Evolutionary conservation across 371 early-diverging fungal genomes (phyloP).

Genomic region (Mucor saturninus): DNA sequence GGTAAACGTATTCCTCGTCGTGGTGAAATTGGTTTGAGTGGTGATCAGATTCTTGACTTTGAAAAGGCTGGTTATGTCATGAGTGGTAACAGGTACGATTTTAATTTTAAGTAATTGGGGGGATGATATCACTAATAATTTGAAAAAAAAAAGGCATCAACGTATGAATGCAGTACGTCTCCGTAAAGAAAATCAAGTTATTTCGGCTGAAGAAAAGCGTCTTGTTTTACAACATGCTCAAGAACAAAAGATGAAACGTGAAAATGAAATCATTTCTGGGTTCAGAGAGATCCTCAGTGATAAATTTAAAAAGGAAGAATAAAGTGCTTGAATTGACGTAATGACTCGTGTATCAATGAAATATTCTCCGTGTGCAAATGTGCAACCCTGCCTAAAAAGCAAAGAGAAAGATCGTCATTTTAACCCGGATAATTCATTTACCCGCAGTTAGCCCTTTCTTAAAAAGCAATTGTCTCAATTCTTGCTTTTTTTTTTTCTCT

Average conservation of each 20-base stretch:
- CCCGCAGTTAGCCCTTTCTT: background rate
- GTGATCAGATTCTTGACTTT: conserved; percentile 81
- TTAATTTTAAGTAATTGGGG: background rate
- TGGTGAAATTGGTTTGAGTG: conserved; percentile 94
- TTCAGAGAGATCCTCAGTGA: conserved; percentile 72
- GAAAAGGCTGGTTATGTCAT: conserved; percentile 95
- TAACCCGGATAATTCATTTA: conserved; percentile 11
- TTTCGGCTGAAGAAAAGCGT: conserved; percentile 86
- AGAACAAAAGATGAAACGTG: conserved; percentile 87
- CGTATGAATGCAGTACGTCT: conserved; percentile 97
- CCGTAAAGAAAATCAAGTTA: conserved; percentile 93
- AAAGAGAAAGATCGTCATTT: conserved; percentile 10
- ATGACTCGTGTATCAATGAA: background rate
- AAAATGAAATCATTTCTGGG: conserved; percentile 87
- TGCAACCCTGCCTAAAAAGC: conserved; percentile 1
- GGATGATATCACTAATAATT: background rate
- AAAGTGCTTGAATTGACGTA: conserved; percentile 4
- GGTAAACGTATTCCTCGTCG: conserved; percentile 97
- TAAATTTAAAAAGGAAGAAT: conserved; percentile 42
- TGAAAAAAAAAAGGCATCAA: conserved; percentile 63
- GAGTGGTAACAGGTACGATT: conserved; percentile 84
- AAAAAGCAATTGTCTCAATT: background rate
- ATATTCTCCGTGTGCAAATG: conserved; percentile 3
- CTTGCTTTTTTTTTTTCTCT: background rate
- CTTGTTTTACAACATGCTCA: conserved; percentile 78